Conservation (phyloP, 257 asterid species). For the Nicotiana noctiflora region DNA sequence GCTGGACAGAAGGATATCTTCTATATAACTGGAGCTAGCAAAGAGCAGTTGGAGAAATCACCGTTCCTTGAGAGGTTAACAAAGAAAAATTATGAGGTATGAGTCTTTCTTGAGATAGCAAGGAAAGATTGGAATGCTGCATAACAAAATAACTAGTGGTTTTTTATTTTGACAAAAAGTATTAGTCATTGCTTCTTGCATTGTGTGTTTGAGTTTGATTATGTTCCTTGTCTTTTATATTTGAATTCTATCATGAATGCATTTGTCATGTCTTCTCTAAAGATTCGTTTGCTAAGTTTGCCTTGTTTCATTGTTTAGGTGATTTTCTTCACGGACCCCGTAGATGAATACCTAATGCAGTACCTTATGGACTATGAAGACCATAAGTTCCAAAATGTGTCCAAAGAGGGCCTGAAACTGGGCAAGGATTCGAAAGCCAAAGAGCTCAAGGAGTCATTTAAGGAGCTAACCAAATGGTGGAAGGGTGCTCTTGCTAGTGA, state of each 20-base stretch:
- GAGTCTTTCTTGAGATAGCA: neutral
- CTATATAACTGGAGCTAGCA: slow-evolving; percentile 86
- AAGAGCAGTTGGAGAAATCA: slow-evolving; percentile 92
- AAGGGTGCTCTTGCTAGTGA: slow-evolving; percentile 70
- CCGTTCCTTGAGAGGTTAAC: slow-evolving; percentile 90
- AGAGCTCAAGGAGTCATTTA: slow-evolving; percentile 79
- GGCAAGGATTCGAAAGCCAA: slow-evolving; percentile 76
- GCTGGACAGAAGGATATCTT: slow-evolving; percentile 92
- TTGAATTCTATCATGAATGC: too few relatives aligned
- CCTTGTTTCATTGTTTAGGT: slow-evolving; percentile 40
- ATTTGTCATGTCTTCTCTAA: too few relatives aligned
- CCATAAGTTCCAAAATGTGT: slow-evolving; percentile 84
- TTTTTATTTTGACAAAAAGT: too few relatives aligned
- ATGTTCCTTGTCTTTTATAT: too few relatives aligned
- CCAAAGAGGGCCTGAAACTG: slow-evolving; percentile 83
- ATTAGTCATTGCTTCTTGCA: too few relatives aligned
- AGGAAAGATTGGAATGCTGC: neutral
- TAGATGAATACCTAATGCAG: slow-evolving; percentile 90
- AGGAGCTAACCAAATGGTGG: slow-evolving; percentile 92
- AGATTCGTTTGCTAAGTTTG: neutral
- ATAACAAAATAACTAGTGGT: neutral
- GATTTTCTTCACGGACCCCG: slow-evolving; percentile 83
- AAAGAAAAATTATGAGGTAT: slow-evolving; percentile 88
- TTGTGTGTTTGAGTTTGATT: too few relatives aligned
- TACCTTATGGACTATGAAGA: slow-evolving; percentile 92